Evolutionary conservation across 2,329 filamentous ascomycete species (phyloP), one percentile per base, ranked within the genome.

Genomic region (Cladosporium sp.): DNA sequence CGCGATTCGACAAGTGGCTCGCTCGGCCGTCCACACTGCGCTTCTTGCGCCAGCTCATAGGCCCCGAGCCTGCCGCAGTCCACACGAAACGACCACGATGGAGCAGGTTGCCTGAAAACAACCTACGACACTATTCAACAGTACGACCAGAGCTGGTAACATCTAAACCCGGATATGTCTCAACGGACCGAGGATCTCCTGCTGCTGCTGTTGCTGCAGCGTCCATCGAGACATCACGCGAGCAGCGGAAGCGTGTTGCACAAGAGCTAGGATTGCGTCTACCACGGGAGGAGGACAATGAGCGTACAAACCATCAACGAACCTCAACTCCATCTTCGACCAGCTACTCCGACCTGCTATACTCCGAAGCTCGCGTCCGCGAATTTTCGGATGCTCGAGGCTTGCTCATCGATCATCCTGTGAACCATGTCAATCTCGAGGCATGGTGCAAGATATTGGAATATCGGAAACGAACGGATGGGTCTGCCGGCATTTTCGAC

Each of bases 1-100:
- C 75, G 73, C 76, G 77, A 68, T 73, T 82, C 73, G 75, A 80
- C 70, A 76, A 76, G 75, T 80, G 81, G 74, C 78, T 82, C 74
- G 79, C 76, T 71, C 77, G 77, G 75, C 78, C 79, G 69, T 77
- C 79, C 70, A 78, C 79, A 67, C 72, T 80, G 68, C 63, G 35
- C 44, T 60, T 65, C 40, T 44, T 65, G 56, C 63, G 63, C 55
- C 63, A 60, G 63, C 63, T 65, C 56, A 28, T 65, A 65, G 46
- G 63, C 49, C 63, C 63, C 14, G 63, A 65, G 44, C 40, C 46
- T 26, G 28, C 62, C 6, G 26, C 29, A 18, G 14, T 16, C 44
- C 33, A 16, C 23, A 53, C 44, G 21, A 46, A 31, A 52, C 55
- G 44, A 59, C 21, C 31, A n/a, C 28, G 21, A 11, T 37, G 46